These are phyloP conservation scores for Ceratocystiopsis sp. DNA, from an alignment of 2,329 filamentous ascomycete genomes.

Conservation along the genomic window DNA sequence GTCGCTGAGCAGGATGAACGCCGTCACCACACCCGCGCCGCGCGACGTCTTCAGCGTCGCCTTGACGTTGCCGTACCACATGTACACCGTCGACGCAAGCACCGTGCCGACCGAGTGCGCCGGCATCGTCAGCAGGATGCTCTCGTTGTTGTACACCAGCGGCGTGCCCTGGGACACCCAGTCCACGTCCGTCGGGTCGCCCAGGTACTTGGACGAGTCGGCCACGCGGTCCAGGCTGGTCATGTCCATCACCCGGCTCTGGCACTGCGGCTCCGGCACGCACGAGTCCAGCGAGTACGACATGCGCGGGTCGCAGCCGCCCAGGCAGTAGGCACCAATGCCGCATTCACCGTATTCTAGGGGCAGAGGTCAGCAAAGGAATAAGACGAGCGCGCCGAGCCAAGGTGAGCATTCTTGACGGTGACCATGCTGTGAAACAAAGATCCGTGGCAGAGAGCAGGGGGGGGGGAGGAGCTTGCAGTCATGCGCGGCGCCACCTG, in stretches of 20 bases:
- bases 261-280: slow-evolving; percentile 66
- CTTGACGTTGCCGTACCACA: slow-evolving; percentile 94
- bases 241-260: slow-evolving; percentile 58
- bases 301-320: slow-evolving; percentile 78
- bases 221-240: slow-evolving; percentile 51
- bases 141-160: slow-evolving; percentile 42
- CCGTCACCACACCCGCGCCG: slow-evolving; percentile 81
- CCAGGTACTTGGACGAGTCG: slow-evolving; percentile 68
- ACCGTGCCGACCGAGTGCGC: slow-evolving; percentile 73
- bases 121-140: slow-evolving; percentile 77
- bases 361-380: neutral
- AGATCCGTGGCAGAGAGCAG: neutral
- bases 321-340: slow-evolving; percentile 85
- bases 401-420: too few relatives aligned
- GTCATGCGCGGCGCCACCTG: too few relatives aligned
- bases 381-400: neutral
- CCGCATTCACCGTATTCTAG: slow-evolving; percentile 86
- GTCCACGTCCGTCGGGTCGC: slow-evolving; percentile 61
- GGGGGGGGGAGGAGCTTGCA: too few relatives aligned
- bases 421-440: slow-evolving; percentile 1
- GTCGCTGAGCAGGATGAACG: slow-evolving; percentile 88
- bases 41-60: slow-evolving; percentile 71
- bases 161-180: slow-evolving; percentile 80
- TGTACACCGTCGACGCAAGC: slow-evolving; percentile 65
- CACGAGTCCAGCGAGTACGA: slow-evolving; percentile 76